These are phyloP conservation scores for Galerina sulciceps DNA, from an alignment of 768 basidiomycete genomes.

Conservation along the genomic window DNA sequence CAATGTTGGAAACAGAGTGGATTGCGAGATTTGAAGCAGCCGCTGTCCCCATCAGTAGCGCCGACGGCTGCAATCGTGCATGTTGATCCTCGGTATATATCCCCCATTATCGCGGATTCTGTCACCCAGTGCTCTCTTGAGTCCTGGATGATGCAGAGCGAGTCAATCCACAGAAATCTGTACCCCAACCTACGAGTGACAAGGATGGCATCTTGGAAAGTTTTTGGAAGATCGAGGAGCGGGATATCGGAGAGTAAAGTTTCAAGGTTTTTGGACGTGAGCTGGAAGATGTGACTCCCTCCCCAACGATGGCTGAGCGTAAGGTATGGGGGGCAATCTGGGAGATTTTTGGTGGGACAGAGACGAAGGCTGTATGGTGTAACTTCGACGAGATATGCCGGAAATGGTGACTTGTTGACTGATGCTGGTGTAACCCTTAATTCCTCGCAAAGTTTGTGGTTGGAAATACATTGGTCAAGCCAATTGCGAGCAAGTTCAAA, in stretches of 20 bases:
- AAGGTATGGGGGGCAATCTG: neutral
- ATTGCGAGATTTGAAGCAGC: conserved; percentile 12
- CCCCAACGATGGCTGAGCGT: conserved; percentile 15
- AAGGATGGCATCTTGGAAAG: conserved; percentile 9
- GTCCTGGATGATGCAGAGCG: conserved; percentile 16
- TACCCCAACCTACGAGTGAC: conserved; percentile 10
- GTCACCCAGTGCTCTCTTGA: conserved; percentile 10
- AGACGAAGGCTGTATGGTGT: neutral
- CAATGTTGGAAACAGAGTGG: conserved; percentile 13
- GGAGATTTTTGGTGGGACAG: neutral
- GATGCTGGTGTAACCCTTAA: conserved; percentile 7
- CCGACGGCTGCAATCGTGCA: conserved; percentile 16
- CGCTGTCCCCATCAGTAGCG: conserved; percentile 10
- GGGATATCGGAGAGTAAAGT: neutral
- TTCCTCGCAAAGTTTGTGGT: conserved; percentile 12
- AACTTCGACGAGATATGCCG: conserved; percentile 5
- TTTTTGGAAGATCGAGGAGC: conserved; percentile 1
- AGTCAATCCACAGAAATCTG: conserved; percentile 15
- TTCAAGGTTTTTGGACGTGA: neutral
- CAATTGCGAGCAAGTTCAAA: conserved; percentile 4
- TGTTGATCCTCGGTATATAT: conserved; percentile 9
- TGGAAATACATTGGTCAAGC: conserved; percentile 1
- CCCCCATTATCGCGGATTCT: conserved; percentile 14
- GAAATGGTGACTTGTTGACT: neutral
- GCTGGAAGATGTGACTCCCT: conserved; percentile 6